These are phyloP conservation scores for Crithidia acanthocephali DNA, from an alignment of 208 protist genomes.

Conservation along the genomic window DNA sequence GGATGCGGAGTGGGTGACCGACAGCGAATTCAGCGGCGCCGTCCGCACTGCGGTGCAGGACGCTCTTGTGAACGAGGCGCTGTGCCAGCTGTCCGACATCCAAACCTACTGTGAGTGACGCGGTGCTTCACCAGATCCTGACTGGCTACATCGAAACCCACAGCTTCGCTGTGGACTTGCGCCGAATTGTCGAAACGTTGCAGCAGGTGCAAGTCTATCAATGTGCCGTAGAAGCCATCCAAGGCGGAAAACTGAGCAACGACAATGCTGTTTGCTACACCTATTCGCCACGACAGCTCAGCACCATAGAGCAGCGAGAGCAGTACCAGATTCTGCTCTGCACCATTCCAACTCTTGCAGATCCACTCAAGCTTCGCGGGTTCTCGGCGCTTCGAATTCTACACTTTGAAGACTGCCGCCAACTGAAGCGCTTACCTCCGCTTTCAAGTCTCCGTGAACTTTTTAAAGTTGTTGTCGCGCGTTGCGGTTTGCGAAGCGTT, in stretches of 20 bases:
- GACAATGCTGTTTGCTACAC: not conserved
- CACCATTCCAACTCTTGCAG: not conserved
- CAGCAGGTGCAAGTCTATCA: constrained; percentile 5
- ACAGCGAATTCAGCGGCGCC: constrained; percentile 13
- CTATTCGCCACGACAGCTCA: not conserved
- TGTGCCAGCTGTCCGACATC: not conserved
- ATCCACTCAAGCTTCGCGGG: not conserved
- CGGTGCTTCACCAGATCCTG: not conserved
- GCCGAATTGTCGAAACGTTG: not conserved
- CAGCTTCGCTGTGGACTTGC: not conserved
- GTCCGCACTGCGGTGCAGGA: constrained; percentile 2
- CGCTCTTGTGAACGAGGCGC: constrained; percentile 7
- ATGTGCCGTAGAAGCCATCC: too few species aligned
- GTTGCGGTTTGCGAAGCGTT: constrained; percentile 9
- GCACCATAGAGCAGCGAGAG: not conserved
- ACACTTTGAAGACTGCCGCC: constrained; percentile 13
- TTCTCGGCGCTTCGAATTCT: not conserved
- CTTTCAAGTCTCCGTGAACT: not conserved
- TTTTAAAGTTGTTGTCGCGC: not conserved
- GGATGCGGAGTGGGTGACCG: constrained; percentile 12
- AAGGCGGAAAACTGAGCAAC: not conserved
- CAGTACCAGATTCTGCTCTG: constrained; percentile 1
- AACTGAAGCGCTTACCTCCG: constrained; percentile 1
- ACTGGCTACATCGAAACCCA: constrained; percentile 7
- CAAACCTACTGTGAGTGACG: not conserved